Evolutionary conservation across 2,329 filamentous ascomycete species (phyloP), one percentile per base, ranked within the genome.

Genomic region (Ophiocordyceps unilateralis): DNA sequence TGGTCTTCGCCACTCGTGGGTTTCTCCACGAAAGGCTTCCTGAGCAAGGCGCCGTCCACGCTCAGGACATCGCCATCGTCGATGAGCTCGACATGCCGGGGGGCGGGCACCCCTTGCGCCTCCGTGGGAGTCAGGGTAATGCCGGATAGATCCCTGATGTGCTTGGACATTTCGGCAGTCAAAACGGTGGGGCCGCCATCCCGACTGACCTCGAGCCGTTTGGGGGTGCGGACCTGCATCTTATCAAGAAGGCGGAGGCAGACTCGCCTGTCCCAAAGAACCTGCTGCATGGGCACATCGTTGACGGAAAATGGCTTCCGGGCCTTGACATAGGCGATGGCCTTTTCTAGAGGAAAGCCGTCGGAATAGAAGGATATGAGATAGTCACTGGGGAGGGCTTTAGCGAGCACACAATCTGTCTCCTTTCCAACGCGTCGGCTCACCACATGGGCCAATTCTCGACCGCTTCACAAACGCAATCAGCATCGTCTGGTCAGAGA

Each of bases 311-410:
- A 96, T 1, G 91, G 91, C 57, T 93, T 93, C 44, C 91, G 79
- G 11, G 93, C 74, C 55, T 87, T 86, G 47, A 87, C 85, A 60
- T 98, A 98, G 28, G 87, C 85, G 53, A 98, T 93, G 5, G 93
- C 91, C 59, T 98, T 98, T 50, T 96, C 88, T 40, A 98, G 66
- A 0, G 91, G 91, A 51, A 98, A 98, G 1, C 91, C 91, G 59
- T 95, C 89, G 0, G 89, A 96, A 62, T 96, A 98, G 65, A 98
- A 98, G 3, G 88, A 94, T 55, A 98, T 94, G 44, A 98, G 66
- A 55, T 93, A 98, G 63, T 98, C 91, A 61, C 72, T 76, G 47
- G 20, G 39, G 32, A 21, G 17, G 46, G 46, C 7, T 11, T 43
- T 24, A 43, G 40, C 34, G 12, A 23, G 30, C 19, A 14, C 12